These are phyloP conservation scores for Lasiodiplodia gonubiensis DNA, from an alignment of 2,329 filamentous ascomycete genomes.

Conservation along the genomic window DNA sequence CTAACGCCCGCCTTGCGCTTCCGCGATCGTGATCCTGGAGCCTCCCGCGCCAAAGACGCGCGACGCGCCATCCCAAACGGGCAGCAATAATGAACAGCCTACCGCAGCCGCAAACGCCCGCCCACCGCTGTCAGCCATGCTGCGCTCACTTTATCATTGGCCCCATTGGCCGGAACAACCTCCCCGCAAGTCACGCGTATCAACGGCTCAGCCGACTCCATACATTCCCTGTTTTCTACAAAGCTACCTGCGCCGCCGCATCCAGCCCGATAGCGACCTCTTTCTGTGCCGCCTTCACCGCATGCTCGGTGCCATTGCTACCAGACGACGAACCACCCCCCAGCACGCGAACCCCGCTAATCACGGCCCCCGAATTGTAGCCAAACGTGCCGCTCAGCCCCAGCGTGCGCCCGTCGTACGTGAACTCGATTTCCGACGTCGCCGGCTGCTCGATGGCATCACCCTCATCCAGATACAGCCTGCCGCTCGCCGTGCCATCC, in stretches of 20 bases:
- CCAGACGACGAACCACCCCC: conserved; percentile 32
- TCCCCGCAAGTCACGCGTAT: conserved; percentile 8
- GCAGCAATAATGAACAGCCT: conserved; percentile 10
- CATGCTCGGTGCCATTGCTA: not conserved
- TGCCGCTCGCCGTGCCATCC: conserved; percentile 68
- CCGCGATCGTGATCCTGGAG: conserved; percentile 15
- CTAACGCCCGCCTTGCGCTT: not conserved
- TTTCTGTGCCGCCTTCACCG: conserved; percentile 12
- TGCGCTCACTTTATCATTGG: too few species aligned
- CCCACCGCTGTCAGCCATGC: too few species aligned
- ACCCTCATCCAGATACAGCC: conserved; percentile 80
- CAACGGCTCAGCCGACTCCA: conserved; percentile 8
- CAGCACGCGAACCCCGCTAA: conserved; percentile 39
- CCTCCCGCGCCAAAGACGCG: conserved; percentile 11
- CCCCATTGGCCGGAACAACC: conserved; percentile 5
- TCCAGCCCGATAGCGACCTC: conserved; percentile 3
- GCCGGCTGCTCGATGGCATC: conserved; percentile 65
- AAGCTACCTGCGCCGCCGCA: conserved; percentile 3
- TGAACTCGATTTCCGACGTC: conserved; percentile 65
- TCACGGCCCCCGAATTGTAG: conserved; percentile 48
- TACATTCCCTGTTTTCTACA: conserved; percentile 21
- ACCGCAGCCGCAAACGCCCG: not conserved
- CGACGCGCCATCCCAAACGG: conserved; percentile 23
- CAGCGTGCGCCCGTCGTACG: conserved; percentile 61
- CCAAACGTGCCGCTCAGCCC: conserved; percentile 60